Evolutionary conservation across 176 grass and related monocot genomes (phyloP).

Genomic region (Olyra latifolia): DNA sequence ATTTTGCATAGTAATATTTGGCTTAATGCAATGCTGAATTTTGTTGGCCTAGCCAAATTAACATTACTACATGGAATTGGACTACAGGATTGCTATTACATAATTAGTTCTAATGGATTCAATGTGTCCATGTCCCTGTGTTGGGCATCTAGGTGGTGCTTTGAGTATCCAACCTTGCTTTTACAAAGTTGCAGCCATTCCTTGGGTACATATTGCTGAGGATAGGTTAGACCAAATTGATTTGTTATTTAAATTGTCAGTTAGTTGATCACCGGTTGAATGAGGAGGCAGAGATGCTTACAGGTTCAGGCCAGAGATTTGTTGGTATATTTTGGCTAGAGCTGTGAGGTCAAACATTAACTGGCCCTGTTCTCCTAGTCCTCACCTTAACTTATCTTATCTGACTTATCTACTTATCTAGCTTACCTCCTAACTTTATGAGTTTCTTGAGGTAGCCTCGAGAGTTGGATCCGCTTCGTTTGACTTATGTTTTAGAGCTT

Average conservation of each 20-base stretch:
- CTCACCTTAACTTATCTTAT: too few species aligned
- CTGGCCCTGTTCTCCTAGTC: too few species aligned
- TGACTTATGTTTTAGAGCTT: too few species aligned
- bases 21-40: background rate
- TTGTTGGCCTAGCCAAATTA: background rate
- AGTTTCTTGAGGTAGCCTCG: too few species aligned
- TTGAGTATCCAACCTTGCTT: background rate
- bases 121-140: background rate
- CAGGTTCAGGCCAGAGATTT: background rate
- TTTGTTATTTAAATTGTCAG: background rate
- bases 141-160: background rate
- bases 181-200: background rate
- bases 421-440: too few species aligned
- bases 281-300: background rate
- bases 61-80: background rate
- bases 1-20: background rate
- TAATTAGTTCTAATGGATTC: background rate
- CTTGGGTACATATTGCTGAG: background rate
- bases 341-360: background rate
- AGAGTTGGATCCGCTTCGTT: too few species aligned
- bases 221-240: background rate
- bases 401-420: too few species aligned
- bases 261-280: background rate
- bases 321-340: background rate
- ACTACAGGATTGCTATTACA: background rate